Evolutionary conservation across 2,329 filamentous ascomycete genomes (phyloP).

Genomic region (Paecilomyces dactylethromorphus): DNA sequence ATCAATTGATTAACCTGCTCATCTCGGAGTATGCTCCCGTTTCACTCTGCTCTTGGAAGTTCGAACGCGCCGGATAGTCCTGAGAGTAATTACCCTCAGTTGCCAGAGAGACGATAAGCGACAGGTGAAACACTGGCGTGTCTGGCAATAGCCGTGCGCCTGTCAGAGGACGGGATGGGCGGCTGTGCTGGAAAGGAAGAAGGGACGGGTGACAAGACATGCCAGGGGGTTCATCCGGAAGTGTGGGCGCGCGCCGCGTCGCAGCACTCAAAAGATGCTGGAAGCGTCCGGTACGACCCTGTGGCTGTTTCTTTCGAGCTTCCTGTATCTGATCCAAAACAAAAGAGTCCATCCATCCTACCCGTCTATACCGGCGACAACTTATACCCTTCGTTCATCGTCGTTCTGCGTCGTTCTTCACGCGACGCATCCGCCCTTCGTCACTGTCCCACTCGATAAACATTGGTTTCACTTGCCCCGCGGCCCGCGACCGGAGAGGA

Average conservation of each 20-base stretch:
- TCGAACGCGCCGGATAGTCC: neutral
- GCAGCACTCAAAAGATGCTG: neutral
- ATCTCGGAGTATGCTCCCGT: neutral
- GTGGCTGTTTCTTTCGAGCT: neutral
- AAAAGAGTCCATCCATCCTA: neutral
- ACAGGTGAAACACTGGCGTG: conserved; percentile 18
- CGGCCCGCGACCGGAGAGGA: neutral
- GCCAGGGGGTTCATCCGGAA: neutral
- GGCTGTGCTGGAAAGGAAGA: neutral
- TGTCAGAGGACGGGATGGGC: conserved; percentile 1
- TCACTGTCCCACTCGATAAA: no score
- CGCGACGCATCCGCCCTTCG: neutral
- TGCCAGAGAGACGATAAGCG: conserved; percentile 11
- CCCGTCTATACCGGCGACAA: neutral
- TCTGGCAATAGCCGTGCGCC: conserved; percentile 8
- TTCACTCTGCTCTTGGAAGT: neutral
- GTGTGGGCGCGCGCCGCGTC: neutral
- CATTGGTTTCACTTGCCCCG: neutral
- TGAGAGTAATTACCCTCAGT: conserved; percentile 3
- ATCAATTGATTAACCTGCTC: neutral
- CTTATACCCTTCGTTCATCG: neutral
- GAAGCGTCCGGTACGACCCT: neutral
- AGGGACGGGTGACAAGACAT: neutral
- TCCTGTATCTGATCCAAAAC: neutral
- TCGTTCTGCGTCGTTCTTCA: neutral